Conservation (phyloP, 83 land plant genomes). For the Isoetes engelmannii region DNA sequence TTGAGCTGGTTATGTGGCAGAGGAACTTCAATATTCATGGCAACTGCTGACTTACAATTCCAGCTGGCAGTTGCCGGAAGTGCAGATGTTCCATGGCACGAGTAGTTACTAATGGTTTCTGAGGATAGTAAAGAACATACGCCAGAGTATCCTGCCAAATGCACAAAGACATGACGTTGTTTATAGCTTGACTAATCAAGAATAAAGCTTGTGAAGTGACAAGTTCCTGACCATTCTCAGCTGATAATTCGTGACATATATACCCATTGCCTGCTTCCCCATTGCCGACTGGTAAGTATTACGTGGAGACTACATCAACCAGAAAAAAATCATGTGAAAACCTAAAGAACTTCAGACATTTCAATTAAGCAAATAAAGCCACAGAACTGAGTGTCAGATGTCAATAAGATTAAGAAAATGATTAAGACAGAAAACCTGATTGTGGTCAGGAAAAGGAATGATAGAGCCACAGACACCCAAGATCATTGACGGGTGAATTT, state of each 20-base stretch:
- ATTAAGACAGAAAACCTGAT: conserved; percentile 56
- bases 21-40: neutral
- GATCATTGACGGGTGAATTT: conserved; percentile 95
- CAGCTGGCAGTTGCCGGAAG: conserved; percentile 96
- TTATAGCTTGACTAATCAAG: neutral
- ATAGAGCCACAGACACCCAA: conserved; percentile 99
- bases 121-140: conserved; percentile 96
- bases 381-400: neutral
- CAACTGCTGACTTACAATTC: conserved; percentile 59
- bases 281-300: conserved; percentile 99
- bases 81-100: conserved; percentile 99
- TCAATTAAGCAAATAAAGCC: neutral
- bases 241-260: conserved; percentile 97
- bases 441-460: conserved; percentile 98
- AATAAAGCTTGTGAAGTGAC: neutral
- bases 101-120: conserved; percentile 97
- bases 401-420: neutral
- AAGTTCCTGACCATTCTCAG: conserved; percentile 69
- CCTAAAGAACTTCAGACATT: neutral
- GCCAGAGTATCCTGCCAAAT: conserved; percentile 80
- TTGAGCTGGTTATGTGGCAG: neutral
- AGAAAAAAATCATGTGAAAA: neutral
- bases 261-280: conserved; percentile 99
- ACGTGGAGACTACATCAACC: conserved; percentile 83
- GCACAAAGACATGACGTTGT: neutral